These are phyloP conservation scores for Fusarium nelsonii DNA, from an alignment of 2,329 filamentous ascomycete species.

Conservation along the genomic window DNA sequence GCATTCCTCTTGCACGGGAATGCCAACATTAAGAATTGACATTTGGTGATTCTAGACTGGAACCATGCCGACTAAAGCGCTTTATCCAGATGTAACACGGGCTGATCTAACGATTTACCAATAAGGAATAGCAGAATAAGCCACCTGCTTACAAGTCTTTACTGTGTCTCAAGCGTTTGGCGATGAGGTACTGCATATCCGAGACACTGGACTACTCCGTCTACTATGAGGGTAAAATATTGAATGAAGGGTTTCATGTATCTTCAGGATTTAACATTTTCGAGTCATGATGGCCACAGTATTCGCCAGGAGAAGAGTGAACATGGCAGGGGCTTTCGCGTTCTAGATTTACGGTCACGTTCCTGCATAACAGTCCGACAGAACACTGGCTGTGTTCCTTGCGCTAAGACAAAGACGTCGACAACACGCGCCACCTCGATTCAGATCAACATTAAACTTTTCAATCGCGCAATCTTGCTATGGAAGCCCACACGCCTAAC, in stretches of 20 bases:
- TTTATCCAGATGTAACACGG: neutral
- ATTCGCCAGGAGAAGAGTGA: neutral
- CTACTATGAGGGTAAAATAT: accelerated
- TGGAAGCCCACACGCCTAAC: too few species aligned
- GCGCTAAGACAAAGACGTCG: neutral
- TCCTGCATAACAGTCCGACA: neutral
- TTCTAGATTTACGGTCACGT: neutral
- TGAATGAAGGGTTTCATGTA: neutral
- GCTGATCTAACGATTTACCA: neutral
- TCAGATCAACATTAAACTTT: neutral
- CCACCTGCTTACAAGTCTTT: neutral
- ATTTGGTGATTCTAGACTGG: neutral
- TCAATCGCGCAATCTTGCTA: neutral
- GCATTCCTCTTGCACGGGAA: neutral
- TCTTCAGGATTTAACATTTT: accelerated
- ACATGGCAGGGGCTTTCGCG: neutral
- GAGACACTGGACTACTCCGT: neutral
- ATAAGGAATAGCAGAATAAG: neutral
- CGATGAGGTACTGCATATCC: neutral
- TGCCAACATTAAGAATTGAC: neutral
- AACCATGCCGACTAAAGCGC: neutral
- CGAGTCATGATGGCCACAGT: neutral
- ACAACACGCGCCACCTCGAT: neutral
- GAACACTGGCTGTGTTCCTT: neutral
- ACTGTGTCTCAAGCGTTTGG: neutral